Base-by-base conservation (phyloP, 1,284 basidiomycete genomes). In the Tilletia setariae region DNA sequence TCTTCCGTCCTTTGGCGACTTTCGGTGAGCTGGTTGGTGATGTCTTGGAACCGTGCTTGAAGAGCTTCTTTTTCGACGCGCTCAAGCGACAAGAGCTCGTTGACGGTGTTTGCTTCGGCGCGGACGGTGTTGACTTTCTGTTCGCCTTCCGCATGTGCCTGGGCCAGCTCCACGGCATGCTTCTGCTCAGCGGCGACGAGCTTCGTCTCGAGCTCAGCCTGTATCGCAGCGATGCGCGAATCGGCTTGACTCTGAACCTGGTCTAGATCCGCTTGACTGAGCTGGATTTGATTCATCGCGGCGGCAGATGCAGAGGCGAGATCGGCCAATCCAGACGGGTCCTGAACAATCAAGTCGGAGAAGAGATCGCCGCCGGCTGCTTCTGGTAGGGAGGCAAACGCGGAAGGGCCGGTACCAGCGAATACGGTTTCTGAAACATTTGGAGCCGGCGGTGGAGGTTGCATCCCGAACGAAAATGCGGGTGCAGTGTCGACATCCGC, bases 71-170 rank as follows among this genome's bases (percentile, higher is more conserved):
- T 61, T 25, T 61, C 56, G 11, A 30, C 16, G 19, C 35, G 23
- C 28, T 61, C 56, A 16, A 30, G 19, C 11, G 30, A 13, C 3
- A 61, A 21, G n/a, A 30, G 28, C 19, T 61, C 30, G 30, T 9
- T 32, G 25, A 30, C 28, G 19, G 73, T 74, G 62, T 68, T 68
- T 46, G 72, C 68, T 32, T 74, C 73, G 16, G 71, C 74, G 11
- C 72, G 74, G 35, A 74, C 68, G n/a, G 73, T 68, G 16, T 68
- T 66, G n/a, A 76, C 68, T 19, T 71, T 47, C 30, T 70, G 69
- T 65, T 71, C 68, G 35, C 72, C 75, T 64, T 73, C 69, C 16
- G 67, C 61, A 16, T 70, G 67, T 4, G 70, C 70, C n/a, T 74
- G 71, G 25, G 68, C 30, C 23, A 68, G 65, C 64, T 76, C 72